These are phyloP conservation scores for Grigorovia yakushimaensis DNA, from an alignment of 805 yeast genomes.

Conservation along the genomic window DNA sequence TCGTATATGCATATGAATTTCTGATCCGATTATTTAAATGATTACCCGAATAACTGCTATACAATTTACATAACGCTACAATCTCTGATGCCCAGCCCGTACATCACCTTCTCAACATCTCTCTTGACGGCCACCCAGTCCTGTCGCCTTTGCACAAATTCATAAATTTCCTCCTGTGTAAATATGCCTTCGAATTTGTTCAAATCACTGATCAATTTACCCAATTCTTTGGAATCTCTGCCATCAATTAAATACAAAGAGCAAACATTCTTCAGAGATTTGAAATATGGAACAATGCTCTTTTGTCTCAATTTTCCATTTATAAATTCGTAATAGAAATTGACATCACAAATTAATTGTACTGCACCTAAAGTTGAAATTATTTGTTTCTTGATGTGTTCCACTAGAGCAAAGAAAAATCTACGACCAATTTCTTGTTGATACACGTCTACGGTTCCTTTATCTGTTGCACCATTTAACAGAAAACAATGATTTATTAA, in stretches of 20 bases:
- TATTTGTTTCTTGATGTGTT: constrained; percentile 61
- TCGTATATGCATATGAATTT: background rate
- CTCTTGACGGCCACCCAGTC: constrained; percentile 75
- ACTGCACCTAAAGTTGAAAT: constrained; percentile 79
- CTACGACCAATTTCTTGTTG: constrained; percentile 91
- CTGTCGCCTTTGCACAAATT: constrained; percentile 74
- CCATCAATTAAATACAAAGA: constrained; percentile 64
- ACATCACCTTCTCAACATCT: constrained; percentile 90
- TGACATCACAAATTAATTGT: constrained; percentile 70
- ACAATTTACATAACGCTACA: constrained; percentile 44
- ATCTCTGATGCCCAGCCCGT: constrained; percentile 77
- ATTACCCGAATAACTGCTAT: background rate
- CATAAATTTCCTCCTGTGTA: constrained; percentile 89
- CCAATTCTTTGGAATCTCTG: constrained; percentile 70
- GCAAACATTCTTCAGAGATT: constrained; percentile 75
- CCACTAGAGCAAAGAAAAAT: constrained; percentile 65
- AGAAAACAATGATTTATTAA: constrained; percentile 63
- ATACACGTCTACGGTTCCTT: constrained; percentile 79
- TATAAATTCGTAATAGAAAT: constrained; percentile 66
- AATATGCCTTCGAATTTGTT: constrained; percentile 82
- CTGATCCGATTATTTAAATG: background rate
- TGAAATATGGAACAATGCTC: constrained; percentile 64
- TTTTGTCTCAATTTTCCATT: constrained; percentile 48
- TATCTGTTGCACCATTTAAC: constrained; percentile 75
- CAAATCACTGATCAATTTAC: constrained; percentile 71